Percentiles rank a stretch among this genome's conserved stretches.
Evolutionary conservation across 1,284 basidiomycete genomes (phyloP).

Genomic region (Puccinia horiana): DNA sequence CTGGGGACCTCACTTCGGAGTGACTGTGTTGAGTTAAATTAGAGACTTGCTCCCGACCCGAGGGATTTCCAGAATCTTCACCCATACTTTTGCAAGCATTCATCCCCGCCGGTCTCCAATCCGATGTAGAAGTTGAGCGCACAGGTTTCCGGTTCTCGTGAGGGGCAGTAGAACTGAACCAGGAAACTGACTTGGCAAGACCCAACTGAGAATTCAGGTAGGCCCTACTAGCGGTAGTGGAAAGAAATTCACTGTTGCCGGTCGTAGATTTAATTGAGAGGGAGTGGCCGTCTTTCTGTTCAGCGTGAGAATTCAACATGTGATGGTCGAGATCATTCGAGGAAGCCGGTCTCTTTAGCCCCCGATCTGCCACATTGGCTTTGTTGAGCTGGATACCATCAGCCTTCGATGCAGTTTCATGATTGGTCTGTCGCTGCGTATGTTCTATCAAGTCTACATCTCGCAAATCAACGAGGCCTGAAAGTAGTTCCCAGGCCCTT

Average conservation of each 20-base stretch:
- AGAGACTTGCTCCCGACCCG: not conserved
- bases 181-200: not conserved
- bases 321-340: not conserved
- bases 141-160: not conserved
- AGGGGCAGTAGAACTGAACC: not conserved
- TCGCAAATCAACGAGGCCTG: constrained; percentile 29
- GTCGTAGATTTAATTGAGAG: not conserved
- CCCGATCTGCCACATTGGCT: not conserved
- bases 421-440: not conserved
- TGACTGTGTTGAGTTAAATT: not conserved
- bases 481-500: constrained; percentile 33
- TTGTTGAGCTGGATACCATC: not conserved
- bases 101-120: not conserved
- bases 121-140: constrained; percentile 8
- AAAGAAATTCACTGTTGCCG: not conserved
- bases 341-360: constrained; percentile 21
- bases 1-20: not conserved
- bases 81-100: not conserved
- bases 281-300: not conserved
- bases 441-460: constrained; percentile 18
- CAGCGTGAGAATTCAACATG: not conserved
- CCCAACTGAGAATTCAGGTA: not conserved
- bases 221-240: not conserved
- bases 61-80: not conserved
- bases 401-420: not conserved